A percentile compares a stretch with the other conserved stretches of the same genome.
Evolutionary conservation across 2,329 filamentous ascomycete genomes (phyloP).

Genomic region (Amauroascus verrucosus): DNA sequence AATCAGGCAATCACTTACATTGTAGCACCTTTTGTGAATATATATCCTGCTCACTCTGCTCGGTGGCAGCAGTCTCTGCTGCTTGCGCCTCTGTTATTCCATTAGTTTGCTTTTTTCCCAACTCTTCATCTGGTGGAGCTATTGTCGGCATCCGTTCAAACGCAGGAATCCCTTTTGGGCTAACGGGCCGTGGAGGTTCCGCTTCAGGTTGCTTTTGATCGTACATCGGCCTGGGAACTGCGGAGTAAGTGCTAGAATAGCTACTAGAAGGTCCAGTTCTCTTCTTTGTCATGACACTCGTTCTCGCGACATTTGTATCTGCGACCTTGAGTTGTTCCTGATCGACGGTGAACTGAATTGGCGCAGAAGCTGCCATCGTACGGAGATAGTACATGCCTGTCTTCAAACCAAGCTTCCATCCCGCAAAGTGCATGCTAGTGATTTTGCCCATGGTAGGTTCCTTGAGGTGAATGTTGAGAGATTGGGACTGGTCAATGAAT

Average conservation of each 20-base stretch:
- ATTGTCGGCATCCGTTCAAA: constrained; percentile 55
- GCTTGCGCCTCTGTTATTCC: constrained; percentile 17
- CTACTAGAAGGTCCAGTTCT: constrained; percentile 50
- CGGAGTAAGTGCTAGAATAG: constrained; percentile 48
- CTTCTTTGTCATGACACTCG: constrained; percentile 55
- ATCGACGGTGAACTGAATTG: constrained; percentile 98
- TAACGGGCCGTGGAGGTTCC: constrained; percentile 57
- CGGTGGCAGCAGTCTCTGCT: constrained; percentile 23
- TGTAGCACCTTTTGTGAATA: constrained; percentile 85
- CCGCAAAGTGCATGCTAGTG: constrained; percentile 97
- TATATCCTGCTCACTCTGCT: constrained; percentile 66
- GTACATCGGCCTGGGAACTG: constrained; percentile 59
- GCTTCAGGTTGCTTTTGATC: constrained; percentile 26
- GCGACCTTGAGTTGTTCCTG: constrained; percentile 84
- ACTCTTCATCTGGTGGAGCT: constrained; percentile 54
- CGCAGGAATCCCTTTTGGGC: constrained; percentile 38
- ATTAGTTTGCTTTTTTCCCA: constrained; percentile 45
- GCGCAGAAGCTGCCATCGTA: constrained; percentile 90
- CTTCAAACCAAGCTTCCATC: constrained; percentile 98
- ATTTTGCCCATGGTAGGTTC: constrained; percentile 99
- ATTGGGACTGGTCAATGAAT: constrained; percentile 98
- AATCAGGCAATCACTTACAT: constrained; percentile 50
- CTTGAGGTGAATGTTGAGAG: constrained; percentile 98
- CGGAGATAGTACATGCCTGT: constrained; percentile 99
- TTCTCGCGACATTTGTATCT: constrained; percentile 65